These are phyloP conservation scores for Lachnellula suecica DNA, from an alignment of 2,329 filamentous ascomycete species.

Conservation along the genomic window DNA sequence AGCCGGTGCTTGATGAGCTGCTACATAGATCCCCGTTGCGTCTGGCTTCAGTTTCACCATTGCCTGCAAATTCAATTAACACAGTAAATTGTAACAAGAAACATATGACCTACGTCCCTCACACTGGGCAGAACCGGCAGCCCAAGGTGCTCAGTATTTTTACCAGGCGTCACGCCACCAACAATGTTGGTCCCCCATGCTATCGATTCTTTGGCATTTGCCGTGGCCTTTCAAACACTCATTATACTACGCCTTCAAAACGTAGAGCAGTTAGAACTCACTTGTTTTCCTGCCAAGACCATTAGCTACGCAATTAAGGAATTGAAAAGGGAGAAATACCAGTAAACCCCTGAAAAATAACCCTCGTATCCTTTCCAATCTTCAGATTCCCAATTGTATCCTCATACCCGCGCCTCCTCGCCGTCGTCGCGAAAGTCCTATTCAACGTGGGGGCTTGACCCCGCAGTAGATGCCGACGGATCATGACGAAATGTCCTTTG, in stretches of 20 bases:
- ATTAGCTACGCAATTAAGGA: conserved; percentile 3
- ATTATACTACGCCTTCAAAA: neutral
- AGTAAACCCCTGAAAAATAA: conserved; percentile 72
- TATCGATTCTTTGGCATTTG: conserved; percentile 74
- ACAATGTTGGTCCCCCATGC: conserved; percentile 80
- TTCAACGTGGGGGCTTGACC: neutral
- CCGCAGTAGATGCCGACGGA: conserved; percentile 1
- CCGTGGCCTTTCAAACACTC: conserved; percentile 53
- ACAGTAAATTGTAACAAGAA: neutral
- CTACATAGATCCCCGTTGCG: conserved; percentile 78
- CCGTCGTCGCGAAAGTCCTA: conserved; percentile 21
- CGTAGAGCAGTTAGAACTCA: conserved; percentile 5
- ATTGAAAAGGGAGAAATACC: conserved; percentile 37
- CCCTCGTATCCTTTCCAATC: conserved; percentile 64
- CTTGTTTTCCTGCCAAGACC: conserved; percentile 30
- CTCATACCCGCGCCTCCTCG: conserved; percentile 28
- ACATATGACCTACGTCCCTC: conserved; percentile 42
- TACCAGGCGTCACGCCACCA: conserved; percentile 72
- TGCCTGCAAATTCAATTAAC: conserved; percentile 43
- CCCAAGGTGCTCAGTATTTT: conserved; percentile 69
- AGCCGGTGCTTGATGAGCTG: conserved; percentile 68
- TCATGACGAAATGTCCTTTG: too few relatives aligned
- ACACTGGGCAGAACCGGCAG: conserved; percentile 71
- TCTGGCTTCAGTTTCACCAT: conserved; percentile 71
- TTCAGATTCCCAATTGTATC: conserved; percentile 66